A percentile compares a stretch with the other conserved stretches of the same genome.
Evolutionary conservation across 2,329 filamentous ascomycete species (phyloP).

Genomic region (Cercospora citrullina): DNA sequence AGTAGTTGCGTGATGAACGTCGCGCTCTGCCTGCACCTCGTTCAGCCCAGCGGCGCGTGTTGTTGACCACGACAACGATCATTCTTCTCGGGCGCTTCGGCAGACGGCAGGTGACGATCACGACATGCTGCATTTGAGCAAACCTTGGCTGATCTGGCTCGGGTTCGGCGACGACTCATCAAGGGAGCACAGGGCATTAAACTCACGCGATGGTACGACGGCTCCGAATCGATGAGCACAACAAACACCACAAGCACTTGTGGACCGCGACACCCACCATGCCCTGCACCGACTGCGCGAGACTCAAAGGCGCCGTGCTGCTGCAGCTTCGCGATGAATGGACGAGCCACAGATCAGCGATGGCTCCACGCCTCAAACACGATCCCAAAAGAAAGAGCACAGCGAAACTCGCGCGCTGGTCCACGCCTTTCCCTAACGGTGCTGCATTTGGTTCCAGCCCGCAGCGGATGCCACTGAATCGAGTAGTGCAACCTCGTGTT

Average conservation of each 20-base stretch:
- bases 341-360: background rate
- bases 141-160: background rate
- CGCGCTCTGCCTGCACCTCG: background rate
- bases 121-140: background rate
- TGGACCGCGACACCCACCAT: background rate
- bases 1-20: background rate
- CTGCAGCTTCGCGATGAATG: background rate
- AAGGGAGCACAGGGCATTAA: background rate
- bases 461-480: constrained; percentile 8
- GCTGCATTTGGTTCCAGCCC: constrained; percentile 5
- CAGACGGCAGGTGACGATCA: constrained; percentile 4
- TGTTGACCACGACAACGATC: background rate
- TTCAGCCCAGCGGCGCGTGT: background rate
- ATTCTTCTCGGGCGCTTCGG: background rate
- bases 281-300: too few relatives aligned
- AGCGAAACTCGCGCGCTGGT: background rate
- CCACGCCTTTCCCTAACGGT: background rate
- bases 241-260: background rate
- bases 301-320: too few relatives aligned
- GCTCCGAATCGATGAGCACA: background rate
- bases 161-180: background rate
- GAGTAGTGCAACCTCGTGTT: constrained; percentile 7
- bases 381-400: background rate
- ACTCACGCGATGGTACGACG: background rate
- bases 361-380: constrained; percentile 2